Percentiles rank a stretch among this genome's conserved stretches.
Evolutionary conservation across 2,329 filamentous ascomycete genomes (phyloP).

Genomic region (Exserohilum turcica): DNA sequence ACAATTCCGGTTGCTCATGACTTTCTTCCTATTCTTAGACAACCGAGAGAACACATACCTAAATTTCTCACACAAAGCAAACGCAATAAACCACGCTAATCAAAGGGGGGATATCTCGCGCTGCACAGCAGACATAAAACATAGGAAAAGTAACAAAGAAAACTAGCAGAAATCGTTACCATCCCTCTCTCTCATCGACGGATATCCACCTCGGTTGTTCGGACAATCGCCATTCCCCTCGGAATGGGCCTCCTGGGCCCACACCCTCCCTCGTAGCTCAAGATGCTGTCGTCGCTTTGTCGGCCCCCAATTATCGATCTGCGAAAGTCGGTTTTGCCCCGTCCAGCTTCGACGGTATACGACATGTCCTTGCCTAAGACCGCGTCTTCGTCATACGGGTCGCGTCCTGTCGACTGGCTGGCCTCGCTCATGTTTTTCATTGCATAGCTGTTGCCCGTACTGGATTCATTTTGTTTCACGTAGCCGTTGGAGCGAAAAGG

Average conservation of each 20-base stretch:
- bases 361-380: constrained; percentile 17
- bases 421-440: constrained; percentile 21
- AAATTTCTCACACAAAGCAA: neutral
- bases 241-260: constrained; percentile 16
- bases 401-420: constrained; percentile 6
- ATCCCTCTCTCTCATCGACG: neutral
- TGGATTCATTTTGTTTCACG: constrained; percentile 16
- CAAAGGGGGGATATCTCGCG: neutral
- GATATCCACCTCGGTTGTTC: constrained; percentile 27
- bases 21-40: neutral
- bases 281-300: constrained; percentile 8
- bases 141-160: neutral
- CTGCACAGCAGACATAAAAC: neutral
- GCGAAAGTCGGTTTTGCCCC: constrained; percentile 5
- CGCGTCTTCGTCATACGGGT: constrained; percentile 19
- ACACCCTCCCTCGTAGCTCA: constrained; percentile 1
- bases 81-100: neutral
- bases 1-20: neutral
- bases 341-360: constrained; percentile 12
- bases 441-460: constrained; percentile 5
- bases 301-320: neutral
- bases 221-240: constrained; percentile 21
- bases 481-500: constrained; percentile 28
- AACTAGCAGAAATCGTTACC: neutral
- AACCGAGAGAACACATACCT: neutral